A percentile compares a stretch with the other conserved stretches of the same genome.
phyloP scores from a whole-genome alignment of 2,329 filamentous ascomycete species.

The Parastagonospora nodorum region DNA sequence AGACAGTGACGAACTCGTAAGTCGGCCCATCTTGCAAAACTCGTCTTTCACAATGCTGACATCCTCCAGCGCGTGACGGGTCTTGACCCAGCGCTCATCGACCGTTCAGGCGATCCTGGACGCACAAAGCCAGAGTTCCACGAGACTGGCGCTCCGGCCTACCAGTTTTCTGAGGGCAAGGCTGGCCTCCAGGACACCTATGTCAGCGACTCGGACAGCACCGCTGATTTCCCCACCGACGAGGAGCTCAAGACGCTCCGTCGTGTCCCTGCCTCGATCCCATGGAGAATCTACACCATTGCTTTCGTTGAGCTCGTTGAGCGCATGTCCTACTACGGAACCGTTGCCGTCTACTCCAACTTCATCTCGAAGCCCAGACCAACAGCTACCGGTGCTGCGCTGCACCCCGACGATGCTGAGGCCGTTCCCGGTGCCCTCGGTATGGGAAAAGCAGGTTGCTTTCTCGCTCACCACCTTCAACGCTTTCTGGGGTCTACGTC shows the following conservation, averaged over 20 bases:
- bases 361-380: constrained; percentile 40
- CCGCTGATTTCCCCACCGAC: constrained; percentile 36
- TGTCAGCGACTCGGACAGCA: constrained; percentile 16
- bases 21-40: constrained; percentile 1
- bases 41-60: constrained; percentile 12
- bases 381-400: constrained; percentile 38
- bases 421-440: constrained; percentile 58
- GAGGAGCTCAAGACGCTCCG: constrained; percentile 44
- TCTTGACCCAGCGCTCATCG: constrained; percentile 41
- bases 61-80: constrained; percentile 28
- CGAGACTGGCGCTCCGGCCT: constrained; percentile 31
- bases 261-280: constrained; percentile 41
- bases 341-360: constrained; percentile 45
- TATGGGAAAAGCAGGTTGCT: constrained; percentile 58
- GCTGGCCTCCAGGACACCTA: constrained; percentile 43
- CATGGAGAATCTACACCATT: constrained; percentile 41
- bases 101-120: constrained; percentile 42
- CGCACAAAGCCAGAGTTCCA: constrained; percentile 36
- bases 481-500: constrained; percentile 61
- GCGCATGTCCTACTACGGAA: constrained; percentile 48
- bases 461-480: constrained; percentile 60
- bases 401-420: constrained; percentile 30
- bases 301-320: constrained; percentile 47
- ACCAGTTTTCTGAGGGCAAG: constrained; percentile 43
- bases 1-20: constrained; percentile 32